Evolutionary conservation across 2,329 filamentous ascomycete genomes (phyloP), one percentile per base, ranked within the genome.

Genomic region (Fusarium odoratissimum): DNA sequence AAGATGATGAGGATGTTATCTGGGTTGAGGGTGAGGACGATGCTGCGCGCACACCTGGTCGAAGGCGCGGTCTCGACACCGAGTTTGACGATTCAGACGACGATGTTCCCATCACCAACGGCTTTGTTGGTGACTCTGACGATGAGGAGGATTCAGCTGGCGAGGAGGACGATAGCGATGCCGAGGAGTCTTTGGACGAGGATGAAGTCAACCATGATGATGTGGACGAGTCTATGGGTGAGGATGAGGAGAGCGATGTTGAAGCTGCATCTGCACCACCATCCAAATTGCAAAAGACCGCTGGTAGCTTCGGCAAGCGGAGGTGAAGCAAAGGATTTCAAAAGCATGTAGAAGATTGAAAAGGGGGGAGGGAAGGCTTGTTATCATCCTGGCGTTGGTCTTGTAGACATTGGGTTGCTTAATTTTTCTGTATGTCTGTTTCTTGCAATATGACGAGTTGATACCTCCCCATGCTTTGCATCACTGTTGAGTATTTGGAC

Each of bases 11-110:
- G 42, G 91, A 94, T 71, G 90, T 97, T 8, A 92, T 97, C 58
- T 97, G 96, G 79, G 93, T 98, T 4, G 95, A 98, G 80, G 95
- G 93, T 2, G 89, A 95, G 76, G 95, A 93, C 2, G 89, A 95
- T 76, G 91, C 92, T 35, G 88, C 91, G 37, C 85, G 88, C 25
- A 86, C 83, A 57, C 72, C 79, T 66, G 60, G 79, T 75, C 71
- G 80, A 72, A 72, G 82, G 69, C 75, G 79, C 42, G 78, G 80
- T 33, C 80, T 82, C 51, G 81, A 82, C 45, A 42, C 83, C 78
- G 74, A 75, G 45, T 73, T 79, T 73, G 87, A 88, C 64, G 87
- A 88, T 19, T 75, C 72, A 38, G 85, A 88, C 8, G 87, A 89
- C 7, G 87, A 89, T 49, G 84, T 88, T 75, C 85, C 86, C 7